Base-by-base conservation (phyloP, 2,329 filamentous ascomycete genomes). In the Diplodia mutila region DNA sequence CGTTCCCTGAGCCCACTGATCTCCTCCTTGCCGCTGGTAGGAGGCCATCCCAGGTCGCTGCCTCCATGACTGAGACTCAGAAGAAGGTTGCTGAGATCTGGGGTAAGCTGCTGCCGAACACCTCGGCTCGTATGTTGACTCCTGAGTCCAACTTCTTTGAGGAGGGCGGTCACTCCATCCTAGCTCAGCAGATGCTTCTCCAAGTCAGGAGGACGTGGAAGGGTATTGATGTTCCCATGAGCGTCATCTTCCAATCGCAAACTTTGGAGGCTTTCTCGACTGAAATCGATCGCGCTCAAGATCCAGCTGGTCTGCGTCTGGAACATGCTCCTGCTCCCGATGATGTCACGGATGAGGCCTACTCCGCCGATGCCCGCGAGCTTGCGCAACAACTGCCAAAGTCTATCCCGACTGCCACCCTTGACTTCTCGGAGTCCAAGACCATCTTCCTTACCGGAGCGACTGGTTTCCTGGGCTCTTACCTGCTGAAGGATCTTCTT, bases 381-480 rank as follows among this genome's bases (percentile, higher is more conserved):
- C 79, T 89, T 12, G 75, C 82, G 16, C 75, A 80, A 34, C 75
- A 83, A 39, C 79, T 91, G 14, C 85, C 88, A 1, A 39, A 68
- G 11, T 72, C 70, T 3, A 76, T 79, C 23, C 57, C 74, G 2
- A 69, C 72, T 16, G 72, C 74, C 16, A 66, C 68, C 14, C 71
- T 80, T n/a, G 71, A 75, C 34, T 70, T 73, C 23, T 74, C 78
- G 67, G 68, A 76, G 72, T 69, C 81, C 70, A 79, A 83, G 3
- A 93, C 90, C 0, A 84, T 95, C 12, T 91, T 97, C 78, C 81
- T 97, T 5, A 97, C 94, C 2, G 93, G 94, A 52, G 93, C 92
- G 4, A 97, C 94, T 5, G 94, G 94, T 2, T 97, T 97, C 83
- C 80, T 97, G 23, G 94, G 94, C 32, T 86, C 91, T 0, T 96